Evolutionary conservation across 352 stramenopile species (phyloP).

Genomic region (Phytophthora brassicae): DNA sequence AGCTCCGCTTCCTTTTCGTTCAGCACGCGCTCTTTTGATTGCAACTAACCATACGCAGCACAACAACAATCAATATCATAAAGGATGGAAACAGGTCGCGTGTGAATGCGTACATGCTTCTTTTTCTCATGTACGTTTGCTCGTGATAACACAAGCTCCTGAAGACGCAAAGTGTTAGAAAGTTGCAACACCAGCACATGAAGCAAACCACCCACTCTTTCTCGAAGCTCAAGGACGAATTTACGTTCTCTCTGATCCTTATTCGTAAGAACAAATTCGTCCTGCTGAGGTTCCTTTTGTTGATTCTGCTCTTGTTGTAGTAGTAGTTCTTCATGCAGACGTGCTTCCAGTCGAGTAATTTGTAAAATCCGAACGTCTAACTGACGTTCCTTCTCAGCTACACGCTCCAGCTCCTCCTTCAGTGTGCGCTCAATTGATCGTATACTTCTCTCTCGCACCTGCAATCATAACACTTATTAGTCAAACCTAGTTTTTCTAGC

Average conservation of each 20-base stretch:
- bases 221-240: constrained; percentile 23
- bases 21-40: constrained; percentile 47
- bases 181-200: background rate
- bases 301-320: constrained; percentile 8
- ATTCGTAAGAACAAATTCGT: background rate
- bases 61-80: background rate
- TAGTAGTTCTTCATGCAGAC: constrained; percentile 49
- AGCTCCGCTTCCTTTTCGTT: constrained; percentile 45
- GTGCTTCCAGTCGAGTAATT: constrained; percentile 43
- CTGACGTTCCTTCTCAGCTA: constrained; percentile 33
- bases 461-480: background rate
- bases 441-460: constrained; percentile 42
- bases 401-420: constrained; percentile 35
- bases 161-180: background rate
- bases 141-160: constrained; percentile 25
- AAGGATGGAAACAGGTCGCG: background rate
- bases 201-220: constrained; percentile 28
- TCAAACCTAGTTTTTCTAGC: too few relatives aligned
- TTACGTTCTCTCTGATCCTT: constrained; percentile 27
- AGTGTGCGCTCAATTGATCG: constrained; percentile 35
- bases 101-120: constrained; percentile 30
- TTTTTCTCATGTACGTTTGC: constrained; percentile 28
- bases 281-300: constrained; percentile 1
- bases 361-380: constrained; percentile 43
- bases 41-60: constrained; percentile 19